Percentiles rank a stretch among this genome's conserved stretches.
Evolutionary conservation across 768 basidiomycete genomes (phyloP).

Genomic region (Rhizopogon salebrosus): DNA sequence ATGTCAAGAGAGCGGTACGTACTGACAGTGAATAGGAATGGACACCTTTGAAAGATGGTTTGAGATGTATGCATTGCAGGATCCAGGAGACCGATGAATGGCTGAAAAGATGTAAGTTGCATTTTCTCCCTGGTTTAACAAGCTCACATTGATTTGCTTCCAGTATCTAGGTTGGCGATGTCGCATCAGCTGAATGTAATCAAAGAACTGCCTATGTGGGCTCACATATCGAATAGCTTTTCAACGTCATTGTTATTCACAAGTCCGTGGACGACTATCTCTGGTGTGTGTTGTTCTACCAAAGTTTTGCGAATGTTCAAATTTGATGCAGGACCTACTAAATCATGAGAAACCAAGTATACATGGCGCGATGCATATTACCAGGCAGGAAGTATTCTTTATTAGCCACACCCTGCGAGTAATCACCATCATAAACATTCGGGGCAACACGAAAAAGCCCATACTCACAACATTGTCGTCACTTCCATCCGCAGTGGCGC

Average conservation of each 20-base stretch:
- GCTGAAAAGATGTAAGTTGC: constrained; percentile 24
- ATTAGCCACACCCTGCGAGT: constrained; percentile 68
- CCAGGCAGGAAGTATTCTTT: constrained; percentile 78
- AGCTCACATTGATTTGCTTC: constrained; percentile 58
- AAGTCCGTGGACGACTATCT: constrained; percentile 75
- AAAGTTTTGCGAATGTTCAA: constrained; percentile 62
- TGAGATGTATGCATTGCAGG: constrained; percentile 76
- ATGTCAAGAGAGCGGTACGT: constrained; percentile 23
- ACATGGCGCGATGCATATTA: constrained; percentile 20
- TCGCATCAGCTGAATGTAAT: constrained; percentile 3
- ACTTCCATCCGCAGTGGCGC: constrained; percentile 3
- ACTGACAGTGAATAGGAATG: constrained; percentile 89
- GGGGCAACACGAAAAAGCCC: background rate
- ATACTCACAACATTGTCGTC: constrained; percentile 59
- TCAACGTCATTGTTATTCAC: constrained; percentile 77
- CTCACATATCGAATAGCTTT: constrained; percentile 79
- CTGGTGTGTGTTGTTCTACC: constrained; percentile 76
- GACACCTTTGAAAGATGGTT: constrained; percentile 75
- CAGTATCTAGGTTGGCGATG: constrained; percentile 50
- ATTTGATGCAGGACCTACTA: constrained; percentile 63
- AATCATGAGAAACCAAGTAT: background rate
- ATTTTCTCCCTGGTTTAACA: background rate
- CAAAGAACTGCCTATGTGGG: constrained; percentile 4
- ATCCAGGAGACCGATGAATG: constrained; percentile 74
- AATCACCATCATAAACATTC: constrained; percentile 6